A percentile compares a stretch with the other conserved stretches of the same genome.
Conservation (phyloP, 352 stramenopile genomes). For the Globisporangium irregulare region DNA sequence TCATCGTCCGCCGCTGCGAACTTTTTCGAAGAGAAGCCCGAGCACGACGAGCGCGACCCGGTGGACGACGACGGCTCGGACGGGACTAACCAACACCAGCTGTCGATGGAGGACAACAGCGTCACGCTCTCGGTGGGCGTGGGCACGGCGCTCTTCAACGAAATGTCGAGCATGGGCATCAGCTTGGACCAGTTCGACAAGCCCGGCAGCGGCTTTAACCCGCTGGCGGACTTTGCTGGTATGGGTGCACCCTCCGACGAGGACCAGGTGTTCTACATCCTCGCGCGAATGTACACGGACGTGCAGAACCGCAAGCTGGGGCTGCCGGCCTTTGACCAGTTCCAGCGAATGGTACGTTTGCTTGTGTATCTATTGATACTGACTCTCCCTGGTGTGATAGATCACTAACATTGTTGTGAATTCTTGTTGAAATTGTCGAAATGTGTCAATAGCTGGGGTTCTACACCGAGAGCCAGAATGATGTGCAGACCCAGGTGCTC, state of each 20-base stretch:
- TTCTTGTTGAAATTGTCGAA: neutral
- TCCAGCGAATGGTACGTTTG: slow-evolving; percentile 70
- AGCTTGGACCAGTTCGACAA: slow-evolving; percentile 61
- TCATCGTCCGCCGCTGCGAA: slow-evolving; percentile 12
- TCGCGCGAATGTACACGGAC: slow-evolving; percentile 77
- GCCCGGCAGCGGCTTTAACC: slow-evolving; percentile 16
- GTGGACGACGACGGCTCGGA: slow-evolving; percentile 15
- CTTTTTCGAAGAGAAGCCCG: slow-evolving; percentile 37
- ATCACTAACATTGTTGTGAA: slow-evolving; percentile 14
- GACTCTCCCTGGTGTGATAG: neutral
- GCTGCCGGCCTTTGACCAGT: slow-evolving; percentile 79
- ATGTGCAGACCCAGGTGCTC: slow-evolving; percentile 71
- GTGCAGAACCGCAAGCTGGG: slow-evolving; percentile 64
- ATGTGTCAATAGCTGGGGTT: slow-evolving; percentile 55
- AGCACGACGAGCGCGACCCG: slow-evolving; percentile 29
- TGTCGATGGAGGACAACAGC: slow-evolving; percentile 18
- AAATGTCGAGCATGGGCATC: slow-evolving; percentile 80
- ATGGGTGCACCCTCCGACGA: slow-evolving; percentile 33
- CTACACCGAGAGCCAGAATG: slow-evolving; percentile 71
- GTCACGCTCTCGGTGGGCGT: slow-evolving; percentile 29
- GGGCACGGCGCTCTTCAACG: slow-evolving; percentile 53
- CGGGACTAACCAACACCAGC: slow-evolving; percentile 9
- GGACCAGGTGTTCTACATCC: slow-evolving; percentile 81
- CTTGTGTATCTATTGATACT: neutral
- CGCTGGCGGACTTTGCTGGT: slow-evolving; percentile 43